Base-by-base conservation (phyloP, 2,329 filamentous ascomycete species). In the Colletotrichum orchidophilum region DNA sequence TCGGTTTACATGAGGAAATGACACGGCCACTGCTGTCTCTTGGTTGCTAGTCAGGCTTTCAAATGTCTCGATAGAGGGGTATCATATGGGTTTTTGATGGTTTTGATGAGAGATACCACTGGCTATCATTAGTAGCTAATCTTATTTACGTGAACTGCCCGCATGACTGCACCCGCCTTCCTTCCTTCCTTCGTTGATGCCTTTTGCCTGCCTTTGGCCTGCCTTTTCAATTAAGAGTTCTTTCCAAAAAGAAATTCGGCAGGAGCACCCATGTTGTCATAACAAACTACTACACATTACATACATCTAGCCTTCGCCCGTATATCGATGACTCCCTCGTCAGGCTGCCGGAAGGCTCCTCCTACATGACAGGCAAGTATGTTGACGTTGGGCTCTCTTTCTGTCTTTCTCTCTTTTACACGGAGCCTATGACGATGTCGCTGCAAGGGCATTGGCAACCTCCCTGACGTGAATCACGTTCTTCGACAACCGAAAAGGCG, bases 101-200 rank as follows among this genome's bases (percentile, higher is more conserved):
- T 33, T 50, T 62, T 27, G 26, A 60, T 29, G 50, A 63, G 63
- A 63, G 63, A 71, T 71, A 71, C 63, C 63, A 71, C 58, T 53
- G 31, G 55, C 29, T 52, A n/a, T 39, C 50, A 33, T 58, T 63
- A 63, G 46, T 49, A 63, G 29, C 52, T 67, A 62, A 70, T 66
- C 27, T 39, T 24, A 50, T n/a, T 29, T 26, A 7, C 49, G 39
- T n/a, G 39, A n/a, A 46, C 39, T 46, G n/a, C 39, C 18, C 11
- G 4, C 39, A n/a, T n/a, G n/a, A n/a, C n/a, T n/a, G n/a, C n/a
- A n/a, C n/a, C n/a, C n/a, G n/a, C n/a, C n/a, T n/a, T n/a, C n/a
- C n/a, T n/a, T n/a, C n/a, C n/a, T n/a, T n/a, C n/a, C n/a, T n/a
- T n/a, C n/a, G n/a, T n/a, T n/a, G n/a, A n/a, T n/a, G n/a, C n/a